phyloP scores from a whole-genome alignment of 805 yeast species.

The Metschnikowia vanudenii region DNA sequence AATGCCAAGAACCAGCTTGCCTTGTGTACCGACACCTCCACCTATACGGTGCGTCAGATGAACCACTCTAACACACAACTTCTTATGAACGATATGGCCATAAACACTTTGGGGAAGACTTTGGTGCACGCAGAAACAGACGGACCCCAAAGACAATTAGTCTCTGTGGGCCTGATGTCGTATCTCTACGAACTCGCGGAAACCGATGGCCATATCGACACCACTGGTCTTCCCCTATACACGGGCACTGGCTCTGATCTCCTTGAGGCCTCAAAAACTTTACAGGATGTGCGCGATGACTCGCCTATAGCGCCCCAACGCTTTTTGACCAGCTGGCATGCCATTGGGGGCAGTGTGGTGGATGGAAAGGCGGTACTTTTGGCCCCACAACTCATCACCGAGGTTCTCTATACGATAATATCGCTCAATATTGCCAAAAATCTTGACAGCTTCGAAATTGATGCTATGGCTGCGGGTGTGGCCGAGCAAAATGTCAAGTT shows the following conservation, averaged over 20 bases:
- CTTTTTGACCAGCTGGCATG: conserved; percentile 52
- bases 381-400: conserved; percentile 24
- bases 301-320: conserved; percentile 58
- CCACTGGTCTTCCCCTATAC: conserved; percentile 27
- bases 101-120: conserved; percentile 1
- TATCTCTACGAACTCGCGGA: conserved; percentile 37
- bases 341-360: conserved; percentile 53
- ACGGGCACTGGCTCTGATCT: conserved; percentile 9
- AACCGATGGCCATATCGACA: conserved; percentile 31
- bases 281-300: conserved; percentile 36
- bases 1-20: conserved; percentile 44
- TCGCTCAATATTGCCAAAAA: conserved; percentile 27
- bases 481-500: conserved; percentile 26
- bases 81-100: conserved; percentile 34
- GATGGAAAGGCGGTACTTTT: conserved; percentile 43
- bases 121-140: background rate
- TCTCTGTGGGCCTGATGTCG: conserved; percentile 30
- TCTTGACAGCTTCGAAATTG: conserved; percentile 16
- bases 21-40: conserved; percentile 54
- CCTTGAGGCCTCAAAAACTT: conserved; percentile 15
- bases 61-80: conserved; percentile 87
- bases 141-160: conserved; percentile 6
- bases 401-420: conserved; percentile 27
- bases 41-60: conserved; percentile 70
- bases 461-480: conserved; percentile 19